phyloP scores from a whole-genome alignment of 441 rosid species.

The Erodium texanum region DNA sequence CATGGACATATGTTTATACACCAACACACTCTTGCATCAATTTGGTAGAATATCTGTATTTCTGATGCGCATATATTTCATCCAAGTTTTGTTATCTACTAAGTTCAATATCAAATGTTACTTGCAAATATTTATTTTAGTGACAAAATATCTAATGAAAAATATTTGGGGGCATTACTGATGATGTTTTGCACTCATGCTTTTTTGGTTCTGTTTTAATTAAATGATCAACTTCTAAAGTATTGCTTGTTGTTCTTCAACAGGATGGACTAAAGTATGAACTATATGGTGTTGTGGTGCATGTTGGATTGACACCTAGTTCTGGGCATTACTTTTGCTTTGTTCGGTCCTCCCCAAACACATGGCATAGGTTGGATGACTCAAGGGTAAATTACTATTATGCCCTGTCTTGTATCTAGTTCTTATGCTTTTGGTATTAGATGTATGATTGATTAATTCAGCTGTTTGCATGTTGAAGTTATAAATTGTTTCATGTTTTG shows the following conservation, averaged over 20 bases:
- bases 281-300: slow-evolving; percentile 73
- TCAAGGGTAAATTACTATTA: slow-evolving; percentile 31
- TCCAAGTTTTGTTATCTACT: too few relatives aligned
- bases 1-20: too few relatives aligned
- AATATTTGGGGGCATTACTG: too few relatives aligned
- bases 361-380: slow-evolving; percentile 70
- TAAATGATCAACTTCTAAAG: slow-evolving; percentile 1
- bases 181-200: neutral
- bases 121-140: too few relatives aligned
- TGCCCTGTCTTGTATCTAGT: neutral
- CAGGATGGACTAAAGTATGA: slow-evolving; percentile 50
- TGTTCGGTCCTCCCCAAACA: slow-evolving; percentile 51
- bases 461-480: neutral
- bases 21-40: too few relatives aligned
- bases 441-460: neutral
- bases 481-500: neutral
- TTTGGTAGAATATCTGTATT: too few relatives aligned
- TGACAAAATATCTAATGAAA: too few relatives aligned
- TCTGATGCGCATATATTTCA: too few relatives aligned
- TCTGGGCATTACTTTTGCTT: slow-evolving; percentile 70
- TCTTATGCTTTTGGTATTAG: neutral
- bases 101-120: too few relatives aligned
- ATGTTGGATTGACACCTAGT: slow-evolving; percentile 40
- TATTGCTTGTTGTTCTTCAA: slow-evolving; percentile 1
- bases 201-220: neutral